Percentiles rank a stretch among this genome's conserved stretches.
Conservation (phyloP, 495 filamentous ascomycete species). For the Daldinia concentrica region DNA sequence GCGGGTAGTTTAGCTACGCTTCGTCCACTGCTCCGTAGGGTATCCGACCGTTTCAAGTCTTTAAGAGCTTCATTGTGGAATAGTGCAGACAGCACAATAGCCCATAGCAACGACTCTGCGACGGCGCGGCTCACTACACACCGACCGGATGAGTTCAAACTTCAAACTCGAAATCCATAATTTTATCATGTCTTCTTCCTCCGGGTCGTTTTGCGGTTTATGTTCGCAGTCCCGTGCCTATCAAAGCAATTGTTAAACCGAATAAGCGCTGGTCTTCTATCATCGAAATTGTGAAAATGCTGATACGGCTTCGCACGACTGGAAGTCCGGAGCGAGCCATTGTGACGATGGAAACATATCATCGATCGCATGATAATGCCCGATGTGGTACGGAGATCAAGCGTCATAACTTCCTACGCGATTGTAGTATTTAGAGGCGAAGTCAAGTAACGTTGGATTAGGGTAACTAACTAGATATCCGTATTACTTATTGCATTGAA, state of each 20-base stretch:
- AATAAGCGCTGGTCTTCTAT: not conserved
- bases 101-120: not conserved
- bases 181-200: not conserved
- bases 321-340: not conserved
- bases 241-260: not conserved
- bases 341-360: not conserved
- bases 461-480: slow-evolving; percentile 25
- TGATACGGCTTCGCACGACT: not conserved
- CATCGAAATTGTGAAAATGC: not conserved
- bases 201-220: not conserved
- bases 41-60: not conserved
- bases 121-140: not conserved
- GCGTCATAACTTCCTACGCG: not conserved
- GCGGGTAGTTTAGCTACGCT: slow-evolving; percentile 4
- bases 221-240: not conserved
- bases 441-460: slow-evolving; percentile 40
- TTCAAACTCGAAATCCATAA: not conserved
- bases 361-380: not conserved
- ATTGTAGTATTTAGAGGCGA: slow-evolving; percentile 22
- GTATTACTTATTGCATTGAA: not conserved
- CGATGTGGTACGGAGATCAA: not conserved
- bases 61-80: not conserved
- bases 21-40: not conserved
- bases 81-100: not conserved
- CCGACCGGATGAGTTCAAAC: not conserved